Percentiles rank a stretch among this genome's conserved stretches.
Evolutionary conservation across 768 basidiomycete species (phyloP).

Genomic region (Tulasnella sp.): DNA sequence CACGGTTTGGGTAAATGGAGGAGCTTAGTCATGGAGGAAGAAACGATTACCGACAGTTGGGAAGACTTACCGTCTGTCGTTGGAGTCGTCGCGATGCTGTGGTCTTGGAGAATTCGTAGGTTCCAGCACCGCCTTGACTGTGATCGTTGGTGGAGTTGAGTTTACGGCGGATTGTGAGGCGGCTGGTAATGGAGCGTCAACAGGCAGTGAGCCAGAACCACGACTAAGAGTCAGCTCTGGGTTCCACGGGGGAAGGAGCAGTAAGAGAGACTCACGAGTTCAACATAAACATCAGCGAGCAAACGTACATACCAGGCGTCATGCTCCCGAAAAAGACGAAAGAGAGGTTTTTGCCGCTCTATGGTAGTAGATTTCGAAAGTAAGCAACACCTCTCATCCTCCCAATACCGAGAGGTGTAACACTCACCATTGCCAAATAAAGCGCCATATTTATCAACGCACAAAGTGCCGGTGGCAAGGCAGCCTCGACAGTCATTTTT

Average conservation of each 20-base stretch:
- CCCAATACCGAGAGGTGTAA: neutral
- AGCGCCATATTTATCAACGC: neutral
- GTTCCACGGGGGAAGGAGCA: neutral
- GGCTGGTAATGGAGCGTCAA: neutral
- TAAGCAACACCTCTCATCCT: neutral
- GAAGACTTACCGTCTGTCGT: neutral
- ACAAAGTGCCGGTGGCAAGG: neutral
- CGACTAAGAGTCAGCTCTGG: neutral
- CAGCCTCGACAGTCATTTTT: constrained; percentile 1
- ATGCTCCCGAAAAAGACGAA: neutral
- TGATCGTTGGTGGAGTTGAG: neutral
- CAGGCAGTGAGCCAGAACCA: too few relatives aligned
- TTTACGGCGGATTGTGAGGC: neutral
- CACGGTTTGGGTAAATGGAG: neutral
- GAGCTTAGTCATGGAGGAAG: neutral
- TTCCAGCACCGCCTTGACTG: neutral
- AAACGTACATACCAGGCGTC: neutral
- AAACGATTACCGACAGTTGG: neutral
- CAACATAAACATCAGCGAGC: neutral
- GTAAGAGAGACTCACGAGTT: neutral
- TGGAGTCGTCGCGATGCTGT: neutral
- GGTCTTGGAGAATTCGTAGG: neutral
- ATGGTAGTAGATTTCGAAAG: neutral
- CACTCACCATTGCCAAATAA: constrained; percentile 2
- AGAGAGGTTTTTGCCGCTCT: neutral